Evolutionary conservation across 2,329 filamentous ascomycete genomes (phyloP), one percentile per base, ranked within the genome.

Genomic region (Diaporthe helianthi): DNA sequence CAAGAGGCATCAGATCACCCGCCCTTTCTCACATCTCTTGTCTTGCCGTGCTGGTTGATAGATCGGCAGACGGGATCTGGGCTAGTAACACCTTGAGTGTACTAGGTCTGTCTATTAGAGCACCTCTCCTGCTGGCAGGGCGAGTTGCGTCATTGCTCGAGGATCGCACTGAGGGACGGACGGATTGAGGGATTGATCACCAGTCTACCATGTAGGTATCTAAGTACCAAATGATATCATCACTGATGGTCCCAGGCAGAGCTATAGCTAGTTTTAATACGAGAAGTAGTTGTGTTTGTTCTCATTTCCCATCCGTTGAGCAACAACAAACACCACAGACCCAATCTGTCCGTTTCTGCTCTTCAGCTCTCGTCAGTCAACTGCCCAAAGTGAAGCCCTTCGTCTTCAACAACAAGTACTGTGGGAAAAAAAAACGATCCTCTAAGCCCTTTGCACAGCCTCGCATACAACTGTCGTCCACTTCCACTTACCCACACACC

Each of bases 171-270:
- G 31, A 44, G 41, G 22, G 66, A 63, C 26, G 31, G 31, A 33
- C 6, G 47, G 38, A 29, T 58, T 44, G 10, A 46, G 53, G 33
- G 38, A 60, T 38, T 64, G 47, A 65, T 53, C 44, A 51, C 58
- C 58, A 38, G n/a, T 65, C 36, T 33, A 7, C 8, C 31, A 51
- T 65, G n/a, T 47, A 26, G n/a, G n/a, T n/a, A n/a, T n/a, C n/a
- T n/a, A n/a, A n/a, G n/a, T 33, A 47, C 26, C 24, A 8, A n/a
- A 68, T 70, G 69, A 70, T 68, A 70, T 70, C 69, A 70, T 68
- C 68, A 46, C 54, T 67, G 22, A 41, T 41, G 31, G 47, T 33
- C 33, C 44, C 10, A 24, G 38, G n/a, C 12, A 38, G 10, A 38
- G 36, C 36, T 22, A 44, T 17, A 53, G 15, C 10, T n/a, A 4